Evolutionary conservation across 345 rosid species (phyloP).

Genomic region (Heritiera fomes): DNA sequence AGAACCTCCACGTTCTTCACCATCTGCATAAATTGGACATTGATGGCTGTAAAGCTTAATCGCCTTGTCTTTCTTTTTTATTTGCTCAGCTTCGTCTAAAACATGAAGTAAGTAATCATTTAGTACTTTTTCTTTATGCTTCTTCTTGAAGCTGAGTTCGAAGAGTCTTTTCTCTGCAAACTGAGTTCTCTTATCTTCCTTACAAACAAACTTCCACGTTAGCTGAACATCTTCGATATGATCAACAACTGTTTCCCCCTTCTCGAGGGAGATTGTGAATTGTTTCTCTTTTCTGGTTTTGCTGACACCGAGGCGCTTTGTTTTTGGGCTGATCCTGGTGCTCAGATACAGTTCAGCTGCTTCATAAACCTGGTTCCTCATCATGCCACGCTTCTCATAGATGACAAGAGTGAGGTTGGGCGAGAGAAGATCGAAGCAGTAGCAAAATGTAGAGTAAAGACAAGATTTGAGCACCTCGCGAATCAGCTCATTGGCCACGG

Average conservation of each 20-base stretch:
- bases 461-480: constrained; percentile 40
- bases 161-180: constrained; percentile 32
- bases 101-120: constrained; percentile 53
- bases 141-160: constrained; percentile 56
- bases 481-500: constrained; percentile 42
- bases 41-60: constrained; percentile 46
- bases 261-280: constrained; percentile 46
- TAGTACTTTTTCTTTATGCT: constrained; percentile 50
- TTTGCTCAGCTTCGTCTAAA: constrained; percentile 41
- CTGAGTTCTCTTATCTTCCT: constrained; percentile 32
- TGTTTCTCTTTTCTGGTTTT: constrained; percentile 60
- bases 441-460: constrained; percentile 32
- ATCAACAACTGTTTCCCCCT: constrained; percentile 54
- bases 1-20: constrained; percentile 30
- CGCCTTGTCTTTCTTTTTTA: constrained; percentile 45
- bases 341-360: constrained; percentile 52
- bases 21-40: constrained; percentile 22
- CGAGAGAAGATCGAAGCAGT: constrained; percentile 41
- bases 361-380: constrained; percentile 42
- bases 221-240: constrained; percentile 47
- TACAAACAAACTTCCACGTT: constrained; percentile 50
- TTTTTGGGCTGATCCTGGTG: constrained; percentile 38
- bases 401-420: constrained; percentile 47
- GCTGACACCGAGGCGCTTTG: constrained; percentile 44
- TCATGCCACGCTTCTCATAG: constrained; percentile 48